Evolutionary conservation across 768 basidiomycete genomes (phyloP), one percentile per base, ranked within the genome.

Genomic region (Hygrophorus russula): DNA sequence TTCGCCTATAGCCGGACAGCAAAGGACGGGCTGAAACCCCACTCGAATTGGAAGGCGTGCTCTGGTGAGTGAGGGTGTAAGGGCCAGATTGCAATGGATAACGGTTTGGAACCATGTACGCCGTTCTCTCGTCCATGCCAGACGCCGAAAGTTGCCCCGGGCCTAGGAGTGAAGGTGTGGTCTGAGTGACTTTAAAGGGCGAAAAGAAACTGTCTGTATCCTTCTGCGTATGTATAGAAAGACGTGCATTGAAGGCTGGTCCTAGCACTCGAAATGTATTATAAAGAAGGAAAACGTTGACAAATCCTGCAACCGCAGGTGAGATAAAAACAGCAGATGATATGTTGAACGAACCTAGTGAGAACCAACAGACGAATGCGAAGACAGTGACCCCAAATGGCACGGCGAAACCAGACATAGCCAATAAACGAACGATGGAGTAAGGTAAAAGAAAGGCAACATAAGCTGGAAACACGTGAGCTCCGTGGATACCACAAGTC

Each of bases 231-330:
- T 59, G 54, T 15, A 50, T 47, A 9, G 57, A 47, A 14, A 56
- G 49, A 30, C 54, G 57, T 18, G 55, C 57, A 46, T 69, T 61
- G 50, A 79, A 69, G 17, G 71, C 71, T 18, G 73, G 73, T 7
- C 67, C 64, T 28, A 87, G 61, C 40, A 82, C 68, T 8, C 76
- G 72, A 54, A 83, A 73, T 8, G 78, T 82, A 53, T 80, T 82
- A 63, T 71, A 76, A 20, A 85, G 67, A n/a, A 86, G 63, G 7
- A 70, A 45, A 19, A 81, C 79, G 51, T 86, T 79, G 17, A 74
- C 73, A 19, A 78, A 51, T 34, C 81, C 84, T 87, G 46, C 4
- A 10, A 9, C 13, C 41, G 12, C n/a, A 18, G 41, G 38, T 18
- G 40, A 37, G 37, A 11, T 20, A 29, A 2, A 12, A 12, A 40